Percentiles rank a stretch among this genome's conserved stretches.
Conservation (phyloP, 140 eudicot species). For the Bidens hawaiensis region DNA sequence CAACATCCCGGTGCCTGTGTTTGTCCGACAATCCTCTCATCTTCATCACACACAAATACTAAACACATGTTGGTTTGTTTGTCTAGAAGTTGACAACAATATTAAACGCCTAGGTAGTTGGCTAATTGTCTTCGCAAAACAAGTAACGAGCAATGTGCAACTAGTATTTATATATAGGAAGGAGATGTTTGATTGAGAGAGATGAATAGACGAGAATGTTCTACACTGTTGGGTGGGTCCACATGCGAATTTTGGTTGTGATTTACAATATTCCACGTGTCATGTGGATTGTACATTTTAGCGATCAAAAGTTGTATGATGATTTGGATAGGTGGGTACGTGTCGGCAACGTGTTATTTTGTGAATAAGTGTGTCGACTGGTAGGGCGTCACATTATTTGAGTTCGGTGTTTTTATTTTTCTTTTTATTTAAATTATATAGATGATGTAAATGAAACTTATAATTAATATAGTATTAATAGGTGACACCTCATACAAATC, state of each 20-base stretch:
- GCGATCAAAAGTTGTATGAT: neutral
- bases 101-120: neutral
- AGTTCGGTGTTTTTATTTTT: no score
- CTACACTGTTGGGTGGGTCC: neutral
- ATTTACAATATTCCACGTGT: conserved; percentile 6
- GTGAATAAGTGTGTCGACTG: neutral
- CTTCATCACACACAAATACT: conserved; percentile 51
- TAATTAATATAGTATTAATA: no score
- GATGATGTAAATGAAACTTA: no score
- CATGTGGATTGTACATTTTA: neutral
- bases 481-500: no score
- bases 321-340: neutral
- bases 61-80: conserved; percentile 26
- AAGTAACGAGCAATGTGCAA: neutral
- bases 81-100: neutral
- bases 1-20: conserved; percentile 41
- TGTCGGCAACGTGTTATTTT: neutral
- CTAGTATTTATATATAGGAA: conserved; percentile 16
- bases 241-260: neutral
- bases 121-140: neutral
- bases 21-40: conserved; percentile 43
- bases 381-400: no score
- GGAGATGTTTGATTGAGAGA: neutral
- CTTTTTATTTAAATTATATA: no score
- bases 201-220: conserved; percentile 25